Conservation (phyloP, 345 rosid genomes). For the Clarkia xantiana region DNA sequence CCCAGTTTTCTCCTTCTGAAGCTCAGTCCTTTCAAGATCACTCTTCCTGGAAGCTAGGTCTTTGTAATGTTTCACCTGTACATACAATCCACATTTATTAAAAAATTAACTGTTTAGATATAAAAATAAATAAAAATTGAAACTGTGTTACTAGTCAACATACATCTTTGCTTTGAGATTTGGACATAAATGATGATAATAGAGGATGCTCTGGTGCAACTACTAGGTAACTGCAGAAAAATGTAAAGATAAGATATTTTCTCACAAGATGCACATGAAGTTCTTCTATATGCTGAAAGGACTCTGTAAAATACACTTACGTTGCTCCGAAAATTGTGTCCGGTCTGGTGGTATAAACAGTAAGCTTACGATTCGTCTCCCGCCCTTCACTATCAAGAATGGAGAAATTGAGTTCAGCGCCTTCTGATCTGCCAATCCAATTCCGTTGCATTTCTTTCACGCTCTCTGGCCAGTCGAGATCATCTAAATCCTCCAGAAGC, state of each 20-base stretch:
- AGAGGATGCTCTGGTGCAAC: conserved; percentile 81
- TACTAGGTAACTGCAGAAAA: conserved; percentile 61
- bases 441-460: conserved; percentile 87
- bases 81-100: no score
- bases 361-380: conserved; percentile 39
- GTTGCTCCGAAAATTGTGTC: conserved; percentile 92
- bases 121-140: neutral
- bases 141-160: conserved; percentile 1
- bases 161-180: conserved; percentile 38
- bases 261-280: no score
- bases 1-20: conserved; percentile 87
- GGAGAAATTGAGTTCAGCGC: conserved; percentile 57
- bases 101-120: no score
- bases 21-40: conserved; percentile 94
- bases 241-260: neutral
- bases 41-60: conserved; percentile 64
- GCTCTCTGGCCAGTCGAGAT: conserved; percentile 91
- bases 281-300: no score
- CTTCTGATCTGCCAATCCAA: conserved; percentile 94
- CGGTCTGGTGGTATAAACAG: conserved; percentile 77
- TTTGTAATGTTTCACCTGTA: conserved; percentile 79
- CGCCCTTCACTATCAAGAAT: conserved; percentile 40
- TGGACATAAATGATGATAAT: conserved; percentile 39
- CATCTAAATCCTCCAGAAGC: conserved; percentile 81
- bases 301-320: no score